phyloP scores from a whole-genome alignment of 192 early-diverging fungal genomes.

The Podila epigama region DNA sequence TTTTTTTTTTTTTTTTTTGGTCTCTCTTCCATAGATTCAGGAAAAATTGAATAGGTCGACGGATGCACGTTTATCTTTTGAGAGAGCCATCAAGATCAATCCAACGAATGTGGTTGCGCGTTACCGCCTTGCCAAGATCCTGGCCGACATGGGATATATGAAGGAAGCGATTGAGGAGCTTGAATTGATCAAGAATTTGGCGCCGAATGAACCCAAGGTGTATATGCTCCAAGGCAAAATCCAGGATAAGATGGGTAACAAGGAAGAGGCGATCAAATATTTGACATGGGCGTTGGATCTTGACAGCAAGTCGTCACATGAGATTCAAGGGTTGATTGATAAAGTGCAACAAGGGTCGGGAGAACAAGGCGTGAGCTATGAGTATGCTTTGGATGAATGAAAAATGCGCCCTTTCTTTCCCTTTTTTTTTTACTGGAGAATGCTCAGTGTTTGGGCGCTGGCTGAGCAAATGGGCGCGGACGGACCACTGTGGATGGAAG shows the following conservation, averaged over 20 bases:
- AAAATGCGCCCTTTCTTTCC: background rate
- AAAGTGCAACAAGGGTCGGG: constrained; percentile 28
- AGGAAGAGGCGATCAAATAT: constrained; percentile 58
- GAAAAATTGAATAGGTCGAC: constrained; percentile 61
- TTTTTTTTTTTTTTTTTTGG: background rate
- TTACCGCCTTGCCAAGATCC: constrained; percentile 72
- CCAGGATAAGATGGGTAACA: constrained; percentile 59
- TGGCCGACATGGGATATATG: constrained; percentile 64
- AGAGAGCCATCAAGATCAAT: constrained; percentile 61
- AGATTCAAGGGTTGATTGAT: constrained; percentile 58
- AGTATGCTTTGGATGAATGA: constrained; percentile 15
- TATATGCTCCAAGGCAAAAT: constrained; percentile 70
- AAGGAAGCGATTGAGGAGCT: constrained; percentile 70
- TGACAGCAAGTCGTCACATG: constrained; percentile 52
- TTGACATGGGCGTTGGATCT: constrained; percentile 73
- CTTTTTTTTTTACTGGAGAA: background rate
- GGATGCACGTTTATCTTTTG: constrained; percentile 68
- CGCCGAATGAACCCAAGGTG: constrained; percentile 62
- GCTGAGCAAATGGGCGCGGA: too few relatives aligned
- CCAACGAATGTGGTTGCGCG: constrained; percentile 63
- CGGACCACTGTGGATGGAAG: too few relatives aligned
- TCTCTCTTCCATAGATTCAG: constrained; percentile 46
- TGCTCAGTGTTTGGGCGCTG: too few relatives aligned
- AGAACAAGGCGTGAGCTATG: constrained; percentile 11
- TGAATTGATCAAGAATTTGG: constrained; percentile 59